Evolutionary conservation across 2,329 filamentous ascomycete species (phyloP).

Genomic region (Colletotrichum tropicicola): DNA sequence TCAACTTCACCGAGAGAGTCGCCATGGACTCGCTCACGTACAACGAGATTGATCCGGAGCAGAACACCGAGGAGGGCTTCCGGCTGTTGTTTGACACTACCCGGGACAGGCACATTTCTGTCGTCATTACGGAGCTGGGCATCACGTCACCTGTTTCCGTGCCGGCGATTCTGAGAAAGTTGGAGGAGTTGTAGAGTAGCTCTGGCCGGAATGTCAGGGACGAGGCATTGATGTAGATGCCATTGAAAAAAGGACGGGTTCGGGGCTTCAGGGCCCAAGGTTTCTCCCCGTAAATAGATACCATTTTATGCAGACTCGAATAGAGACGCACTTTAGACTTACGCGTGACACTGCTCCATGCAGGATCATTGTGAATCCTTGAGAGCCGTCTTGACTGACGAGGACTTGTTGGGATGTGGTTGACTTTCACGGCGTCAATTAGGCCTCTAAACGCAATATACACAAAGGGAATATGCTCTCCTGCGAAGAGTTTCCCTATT

Average conservation of each 20-base stretch:
- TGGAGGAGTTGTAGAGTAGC: constrained; percentile 60
- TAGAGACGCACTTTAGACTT: background rate
- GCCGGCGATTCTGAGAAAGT: constrained; percentile 67
- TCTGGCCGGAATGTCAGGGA: background rate
- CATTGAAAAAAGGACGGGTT: background rate
- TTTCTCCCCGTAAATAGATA: constrained; percentile 22
- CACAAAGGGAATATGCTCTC: constrained; percentile 9
- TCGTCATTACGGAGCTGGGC: constrained; percentile 92
- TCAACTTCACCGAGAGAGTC: constrained; percentile 90
- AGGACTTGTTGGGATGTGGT: no score
- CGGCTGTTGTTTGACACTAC: constrained; percentile 91
- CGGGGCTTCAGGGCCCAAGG: background rate
- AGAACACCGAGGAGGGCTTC: constrained; percentile 63
- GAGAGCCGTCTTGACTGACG: no score
- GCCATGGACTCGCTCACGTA: constrained; percentile 91
- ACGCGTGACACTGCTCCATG: background rate
- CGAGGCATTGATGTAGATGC: background rate
- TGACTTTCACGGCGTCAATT: constrained; percentile 27
- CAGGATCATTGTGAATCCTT: no score
- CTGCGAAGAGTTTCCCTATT: background rate
- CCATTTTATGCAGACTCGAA: constrained; percentile 8
- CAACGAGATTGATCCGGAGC: constrained; percentile 88
- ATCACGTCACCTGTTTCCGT: constrained; percentile 87
- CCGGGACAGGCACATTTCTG: constrained; percentile 83
- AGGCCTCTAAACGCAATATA: constrained; percentile 14